Percentiles rank a stretch among this genome's conserved stretches.
Evolutionary conservation across 2,329 filamentous ascomycete species (phyloP).

Genomic region (Xylariaceae sp.): DNA sequence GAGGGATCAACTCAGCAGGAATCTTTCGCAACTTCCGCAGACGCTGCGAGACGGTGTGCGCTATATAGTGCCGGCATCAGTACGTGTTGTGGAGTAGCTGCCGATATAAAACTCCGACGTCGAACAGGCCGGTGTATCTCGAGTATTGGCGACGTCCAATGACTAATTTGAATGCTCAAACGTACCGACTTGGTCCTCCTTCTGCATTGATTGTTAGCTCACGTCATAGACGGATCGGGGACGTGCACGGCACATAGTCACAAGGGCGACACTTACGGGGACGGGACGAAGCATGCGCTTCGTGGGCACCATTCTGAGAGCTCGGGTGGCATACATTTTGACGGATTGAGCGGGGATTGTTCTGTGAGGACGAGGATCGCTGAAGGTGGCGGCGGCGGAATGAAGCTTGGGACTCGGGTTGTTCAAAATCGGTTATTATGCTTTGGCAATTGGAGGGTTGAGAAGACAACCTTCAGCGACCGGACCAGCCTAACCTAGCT

Average conservation of each 20-base stretch:
- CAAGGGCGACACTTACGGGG: constrained; percentile 56
- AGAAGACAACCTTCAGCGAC: too few species aligned
- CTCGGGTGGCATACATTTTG: constrained; percentile 61
- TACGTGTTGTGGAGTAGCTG: neutral
- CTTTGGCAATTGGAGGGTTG: constrained; percentile 13
- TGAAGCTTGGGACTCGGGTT: constrained; percentile 11
- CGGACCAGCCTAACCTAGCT: constrained; percentile 10
- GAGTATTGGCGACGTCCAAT: constrained; percentile 14
- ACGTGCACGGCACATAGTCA: constrained; percentile 13
- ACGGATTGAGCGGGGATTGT: constrained; percentile 22
- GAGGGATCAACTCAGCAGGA: constrained; percentile 87
- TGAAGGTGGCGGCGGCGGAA: constrained; percentile 2
- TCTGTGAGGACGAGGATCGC: constrained; percentile 2
- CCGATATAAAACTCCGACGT: constrained; percentile 2
- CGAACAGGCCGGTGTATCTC: constrained; percentile 5
- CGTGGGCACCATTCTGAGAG: constrained; percentile 63
- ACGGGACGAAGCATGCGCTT: constrained; percentile 63
- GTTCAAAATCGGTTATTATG: constrained; percentile 2
- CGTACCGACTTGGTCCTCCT: constrained; percentile 64
- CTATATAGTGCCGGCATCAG: constrained; percentile 42
- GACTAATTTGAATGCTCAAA: constrained; percentile 27
- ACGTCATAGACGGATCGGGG: constrained; percentile 31
- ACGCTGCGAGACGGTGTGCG: constrained; percentile 94
- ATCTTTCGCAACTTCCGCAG: constrained; percentile 84
- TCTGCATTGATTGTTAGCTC: constrained; percentile 42